Evolutionary conservation across 495 filamentous ascomycete species (phyloP).

Genomic region (Rusavskia elegans): DNA sequence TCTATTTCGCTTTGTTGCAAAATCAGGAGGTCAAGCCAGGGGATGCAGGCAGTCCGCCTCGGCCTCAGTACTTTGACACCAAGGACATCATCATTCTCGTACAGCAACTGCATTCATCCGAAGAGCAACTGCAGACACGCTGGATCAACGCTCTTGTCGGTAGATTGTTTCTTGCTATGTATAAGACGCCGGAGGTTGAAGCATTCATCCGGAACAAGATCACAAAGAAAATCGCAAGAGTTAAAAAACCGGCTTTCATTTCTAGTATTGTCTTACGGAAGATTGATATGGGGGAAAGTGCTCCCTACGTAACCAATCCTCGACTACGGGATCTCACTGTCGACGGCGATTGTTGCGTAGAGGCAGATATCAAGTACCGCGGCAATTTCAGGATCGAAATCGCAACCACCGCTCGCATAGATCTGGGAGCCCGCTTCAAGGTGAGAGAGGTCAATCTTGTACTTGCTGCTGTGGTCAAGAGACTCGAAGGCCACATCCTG

Average conservation of each 20-base stretch:
- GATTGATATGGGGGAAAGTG: conserved; percentile 74
- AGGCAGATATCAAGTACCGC: conserved; percentile 73
- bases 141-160: conserved; percentile 91
- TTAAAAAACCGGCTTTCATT: conserved; percentile 81
- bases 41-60: conserved; percentile 42
- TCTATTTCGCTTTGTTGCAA: conserved; percentile 82
- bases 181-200: conserved; percentile 71
- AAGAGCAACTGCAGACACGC: conserved; percentile 79
- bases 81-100: conserved; percentile 76
- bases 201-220: conserved; percentile 69
- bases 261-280: conserved; percentile 62
- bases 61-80: conserved; percentile 62
- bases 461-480: conserved; percentile 72
- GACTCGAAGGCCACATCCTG: conserved; percentile 68
- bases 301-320: conserved; percentile 81
- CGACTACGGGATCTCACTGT: conserved; percentile 77
- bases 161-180: conserved; percentile 70
- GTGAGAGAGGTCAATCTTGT: conserved; percentile 77
- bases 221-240: conserved; percentile 88
- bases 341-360: conserved; percentile 73
- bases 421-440: conserved; percentile 78
- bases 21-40: conserved; percentile 57
- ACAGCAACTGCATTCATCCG: conserved; percentile 77
- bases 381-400: conserved; percentile 84
- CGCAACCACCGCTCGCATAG: conserved; percentile 75